phyloP scores from a whole-genome alignment of 768 basidiomycete genomes.

The Glaciozyma martinii region DNA sequence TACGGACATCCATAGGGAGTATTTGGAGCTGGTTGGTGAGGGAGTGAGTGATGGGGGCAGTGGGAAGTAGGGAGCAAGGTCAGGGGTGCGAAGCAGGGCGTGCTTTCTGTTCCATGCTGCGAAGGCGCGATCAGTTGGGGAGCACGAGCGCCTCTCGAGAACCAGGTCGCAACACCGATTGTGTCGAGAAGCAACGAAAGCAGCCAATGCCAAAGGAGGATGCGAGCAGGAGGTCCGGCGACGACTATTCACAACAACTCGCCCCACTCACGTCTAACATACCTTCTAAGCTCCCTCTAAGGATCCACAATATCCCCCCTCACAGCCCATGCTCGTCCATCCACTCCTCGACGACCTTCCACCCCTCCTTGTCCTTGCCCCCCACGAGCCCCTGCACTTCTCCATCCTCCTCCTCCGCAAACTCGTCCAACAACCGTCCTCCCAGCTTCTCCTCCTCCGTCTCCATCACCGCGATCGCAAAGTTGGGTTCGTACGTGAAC shows the following conservation, averaged over 20 bases:
- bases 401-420: constrained; percentile 3
- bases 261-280: no score
- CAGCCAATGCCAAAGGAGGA: no score
- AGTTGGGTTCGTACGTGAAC: constrained; percentile 56
- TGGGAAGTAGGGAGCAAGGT: no score
- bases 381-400: background rate
- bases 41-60: background rate
- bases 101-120: no score
- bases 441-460: background rate
- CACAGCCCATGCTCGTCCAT: constrained; percentile 51
- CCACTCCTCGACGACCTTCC: constrained; percentile 47
- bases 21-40: constrained; percentile 20
- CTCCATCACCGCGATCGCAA: constrained; percentile 49
- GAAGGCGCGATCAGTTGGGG: no score
- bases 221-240: no score
- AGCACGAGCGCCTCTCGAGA: no score
- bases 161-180: no score
- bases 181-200: no score
- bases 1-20: constrained; percentile 19
- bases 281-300: no score
- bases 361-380: background rate
- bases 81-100: no score
- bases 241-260: no score
- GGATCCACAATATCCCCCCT: background rate
- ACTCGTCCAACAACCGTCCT: constrained; percentile 17